Evolutionary conservation across 2,329 filamentous ascomycete genomes (phyloP), one percentile per base, ranked within the genome.

Genomic region (Knoxdaviesia capensis): DNA sequence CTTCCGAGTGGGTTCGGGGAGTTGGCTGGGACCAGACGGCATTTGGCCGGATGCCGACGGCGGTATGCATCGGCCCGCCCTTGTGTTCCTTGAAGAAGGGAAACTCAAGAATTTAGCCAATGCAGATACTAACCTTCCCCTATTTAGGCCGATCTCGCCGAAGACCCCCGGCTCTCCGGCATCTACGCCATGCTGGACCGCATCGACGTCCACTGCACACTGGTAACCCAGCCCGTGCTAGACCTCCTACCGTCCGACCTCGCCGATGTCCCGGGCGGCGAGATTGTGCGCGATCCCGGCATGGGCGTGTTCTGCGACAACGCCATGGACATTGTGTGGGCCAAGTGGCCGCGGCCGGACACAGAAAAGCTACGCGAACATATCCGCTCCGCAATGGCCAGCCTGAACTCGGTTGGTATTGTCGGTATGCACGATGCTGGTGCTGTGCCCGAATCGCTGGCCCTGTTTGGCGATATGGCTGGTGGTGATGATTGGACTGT

Each of bases 281-380:
- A 80, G 45, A 67, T 80, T 7, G 54, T 77, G 9, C 63, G 66
- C 31, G 58, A 71, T 4, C 76, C 77, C 0, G 74, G 74, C 0
- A 63, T 68, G 50, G 77, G 78, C 36, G 76, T 82, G 7, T 81
- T 82, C 49, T 83, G 78, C 52, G 77, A 83, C 54, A 81, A 81
- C 51, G 77, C 77, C 29, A 80, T 81, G 68, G 71, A 77, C 37
- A 54, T 77, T 41, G 64, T 80, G 34, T 60, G 64, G 44, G 56
- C 61, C 2, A 49, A 70, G 11, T 77, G 73, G 61, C 75, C 76
- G 2, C 66, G 66, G 44, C 72, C 74, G 0, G 61, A 60, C 38
- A 20, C 20, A 20, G 20, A 2, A 20, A 20, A 20, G 20, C 20
- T 20, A 20, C 56, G 54, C 5, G 60, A 62, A n/a, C 65, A 63